Evolutionary conservation across 805 yeast genomes (phyloP).

Genomic region (Candida dajiaensis): DNA sequence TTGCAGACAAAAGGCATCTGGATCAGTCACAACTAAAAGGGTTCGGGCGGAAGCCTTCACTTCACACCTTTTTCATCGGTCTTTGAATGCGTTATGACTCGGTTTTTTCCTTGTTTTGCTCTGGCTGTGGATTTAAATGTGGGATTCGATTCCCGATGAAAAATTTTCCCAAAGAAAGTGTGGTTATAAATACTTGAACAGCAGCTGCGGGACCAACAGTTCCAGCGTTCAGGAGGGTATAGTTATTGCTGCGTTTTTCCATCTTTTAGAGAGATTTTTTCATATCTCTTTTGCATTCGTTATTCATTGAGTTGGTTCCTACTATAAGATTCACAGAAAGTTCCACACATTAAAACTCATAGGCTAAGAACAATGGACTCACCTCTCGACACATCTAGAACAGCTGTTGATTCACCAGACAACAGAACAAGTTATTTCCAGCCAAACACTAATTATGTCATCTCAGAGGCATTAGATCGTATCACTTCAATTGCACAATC

Average conservation of each 20-base stretch:
- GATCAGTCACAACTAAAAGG: too few relatives aligned
- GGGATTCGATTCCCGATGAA: not conserved
- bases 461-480: not conserved
- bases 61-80: too few relatives aligned
- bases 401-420: not conserved
- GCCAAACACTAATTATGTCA: not conserved
- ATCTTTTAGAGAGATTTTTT: not conserved
- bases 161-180: not conserved
- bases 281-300: not conserved
- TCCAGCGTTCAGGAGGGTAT: not conserved
- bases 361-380: not conserved
- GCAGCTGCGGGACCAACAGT: not conserved
- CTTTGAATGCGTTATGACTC: not conserved
- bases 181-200: not conserved
- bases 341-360: not conserved
- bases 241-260: not conserved
- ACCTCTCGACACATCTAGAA: conserved; percentile 1
- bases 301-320: too few relatives aligned
- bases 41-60: too few relatives aligned
- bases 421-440: not conserved
- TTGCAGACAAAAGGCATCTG: too few relatives aligned
- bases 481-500: not conserved
- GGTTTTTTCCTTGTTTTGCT: not conserved
- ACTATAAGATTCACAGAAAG: too few relatives aligned
- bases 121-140: not conserved